phyloP scores from a whole-genome alignment of 192 early-diverging fungal species.

The Linderina pennispora region DNA sequence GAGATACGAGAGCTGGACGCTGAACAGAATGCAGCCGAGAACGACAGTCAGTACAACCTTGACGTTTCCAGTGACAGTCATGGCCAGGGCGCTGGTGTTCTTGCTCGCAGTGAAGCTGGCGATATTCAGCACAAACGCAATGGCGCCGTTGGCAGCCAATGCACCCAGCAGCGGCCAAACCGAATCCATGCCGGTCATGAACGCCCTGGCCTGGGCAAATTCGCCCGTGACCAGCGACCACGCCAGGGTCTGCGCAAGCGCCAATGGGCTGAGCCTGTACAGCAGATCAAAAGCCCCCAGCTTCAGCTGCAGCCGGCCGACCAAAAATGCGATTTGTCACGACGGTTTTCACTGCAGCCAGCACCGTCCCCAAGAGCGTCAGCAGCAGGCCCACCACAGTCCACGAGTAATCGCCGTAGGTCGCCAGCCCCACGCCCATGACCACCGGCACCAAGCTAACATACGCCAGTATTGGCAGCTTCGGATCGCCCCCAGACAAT shows the following conservation, averaged over 20 bases:
- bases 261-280: slow-evolving; percentile 70
- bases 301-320: slow-evolving; percentile 59
- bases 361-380: slow-evolving; percentile 70
- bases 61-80: slow-evolving; percentile 49
- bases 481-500: slow-evolving; percentile 21
- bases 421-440: slow-evolving; percentile 76
- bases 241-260: slow-evolving; percentile 63
- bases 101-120: slow-evolving; percentile 84
- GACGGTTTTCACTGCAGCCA: slow-evolving; percentile 78
- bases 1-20: slow-evolving; percentile 20
- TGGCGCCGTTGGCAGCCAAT: slow-evolving; percentile 65
- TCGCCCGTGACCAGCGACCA: slow-evolving; percentile 66
- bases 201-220: slow-evolving; percentile 30
- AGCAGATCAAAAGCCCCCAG: slow-evolving; percentile 78
- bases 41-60: slow-evolving; percentile 51
- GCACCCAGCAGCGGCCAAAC: slow-evolving; percentile 36
- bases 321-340: slow-evolving; percentile 76
- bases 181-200: background rate
- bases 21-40: slow-evolving; percentile 32
- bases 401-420: slow-evolving; percentile 75
- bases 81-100: slow-evolving; percentile 69
- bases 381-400: slow-evolving; percentile 66
- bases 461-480: slow-evolving; percentile 34
- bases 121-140: slow-evolving; percentile 86
- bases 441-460: slow-evolving; percentile 48